These are phyloP conservation scores for Brassica napus DNA, from an alignment of 345 rosid genomes.

Conservation along the genomic window Da-Ae NC_063434.1:9182001-9182500, in stretches of 20 bases:
- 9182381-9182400: constrained; percentile 86
- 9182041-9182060: constrained; percentile 77
- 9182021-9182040: constrained; percentile 72
- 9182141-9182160: constrained; percentile 57
- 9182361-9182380: constrained; percentile 89
- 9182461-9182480: constrained; percentile 3
- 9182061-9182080: constrained; percentile 33
- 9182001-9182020: constrained; percentile 84
- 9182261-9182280: background rate
- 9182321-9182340: background rate
- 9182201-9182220: constrained; percentile 89
- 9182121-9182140: background rate
- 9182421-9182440: background rate
- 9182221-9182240: constrained; percentile 78
- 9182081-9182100: constrained; percentile 2
- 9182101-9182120: background rate
- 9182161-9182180: constrained; percentile 71
- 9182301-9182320: background rate
- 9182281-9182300: background rate
- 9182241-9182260: background rate
- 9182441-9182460: background rate
- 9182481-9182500: constrained; percentile 46
- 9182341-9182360: constrained; percentile 52
- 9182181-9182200: constrained; percentile 78
- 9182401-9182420: constrained; percentile 78